phyloP scores from a whole-genome alignment of 306 rosid genomes.

The Rubus idaeus region DNA sequence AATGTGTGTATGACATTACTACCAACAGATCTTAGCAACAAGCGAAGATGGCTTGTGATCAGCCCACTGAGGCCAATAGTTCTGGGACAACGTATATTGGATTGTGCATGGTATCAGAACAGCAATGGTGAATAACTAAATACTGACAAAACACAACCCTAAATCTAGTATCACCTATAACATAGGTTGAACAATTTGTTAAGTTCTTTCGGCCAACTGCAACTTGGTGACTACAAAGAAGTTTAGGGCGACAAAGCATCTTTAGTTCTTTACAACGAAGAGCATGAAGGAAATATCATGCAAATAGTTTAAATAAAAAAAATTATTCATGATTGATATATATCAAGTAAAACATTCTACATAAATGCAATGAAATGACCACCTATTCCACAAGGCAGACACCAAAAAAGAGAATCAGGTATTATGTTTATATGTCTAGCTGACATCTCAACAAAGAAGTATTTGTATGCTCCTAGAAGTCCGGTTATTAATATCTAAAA shows the following conservation, averaged over 20 bases:
- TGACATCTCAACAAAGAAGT: background rate
- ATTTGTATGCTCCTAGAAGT: background rate
- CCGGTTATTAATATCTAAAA: constrained; percentile 7
- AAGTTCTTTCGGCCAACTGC: background rate
- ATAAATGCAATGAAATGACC: background rate
- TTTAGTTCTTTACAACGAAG: background rate
- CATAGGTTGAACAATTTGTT: background rate
- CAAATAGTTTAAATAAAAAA: background rate
- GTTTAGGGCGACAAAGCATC: background rate
- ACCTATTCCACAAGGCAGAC: background rate
- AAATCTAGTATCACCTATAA: background rate
- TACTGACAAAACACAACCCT: no score
- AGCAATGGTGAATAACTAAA: no score
- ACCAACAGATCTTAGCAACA: background rate
- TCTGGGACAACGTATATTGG: no score
- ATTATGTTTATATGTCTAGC: constrained; percentile 4
- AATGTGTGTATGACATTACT: constrained; percentile 6
- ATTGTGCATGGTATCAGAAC: no score
- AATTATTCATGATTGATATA: background rate
- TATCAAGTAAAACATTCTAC: background rate
- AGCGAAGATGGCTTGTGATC: background rate
- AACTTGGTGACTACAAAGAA: background rate
- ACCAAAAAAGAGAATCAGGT: background rate
- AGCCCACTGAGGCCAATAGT: background rate
- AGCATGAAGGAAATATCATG: background rate